Evolutionary conservation across 768 basidiomycete species (phyloP).

Genomic region (Dioszegia hungarica): DNA sequence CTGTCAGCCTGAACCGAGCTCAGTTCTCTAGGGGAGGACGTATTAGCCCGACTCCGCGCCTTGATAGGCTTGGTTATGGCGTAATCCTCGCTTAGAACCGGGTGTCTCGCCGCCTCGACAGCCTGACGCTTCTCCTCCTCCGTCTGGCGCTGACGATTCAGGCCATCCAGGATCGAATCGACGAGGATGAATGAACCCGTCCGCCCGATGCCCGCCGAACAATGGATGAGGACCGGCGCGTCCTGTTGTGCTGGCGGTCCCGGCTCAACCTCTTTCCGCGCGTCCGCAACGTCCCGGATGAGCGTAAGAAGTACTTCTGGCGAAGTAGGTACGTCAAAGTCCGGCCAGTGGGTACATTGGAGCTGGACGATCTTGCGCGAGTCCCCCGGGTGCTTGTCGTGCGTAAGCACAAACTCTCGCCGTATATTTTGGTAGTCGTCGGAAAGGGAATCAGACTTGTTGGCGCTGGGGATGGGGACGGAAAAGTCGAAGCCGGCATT

Average conservation of each 20-base stretch:
- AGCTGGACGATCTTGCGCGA: conserved; percentile 72
- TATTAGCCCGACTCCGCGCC: too few relatives aligned
- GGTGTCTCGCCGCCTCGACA: background rate
- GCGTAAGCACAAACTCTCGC: conserved; percentile 61
- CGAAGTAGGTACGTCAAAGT: conserved; percentile 88
- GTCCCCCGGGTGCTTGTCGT: conserved; percentile 59
- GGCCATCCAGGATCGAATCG: conserved; percentile 42
- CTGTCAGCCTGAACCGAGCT: too few relatives aligned
- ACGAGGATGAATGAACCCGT: conserved; percentile 91
- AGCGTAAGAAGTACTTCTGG: conserved; percentile 69
- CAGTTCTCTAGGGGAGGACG: too few relatives aligned
- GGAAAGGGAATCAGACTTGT: background rate
- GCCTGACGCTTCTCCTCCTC: background rate
- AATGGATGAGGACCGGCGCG: conserved; percentile 44
- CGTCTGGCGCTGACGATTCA: conserved; percentile 22
- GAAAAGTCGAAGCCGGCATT: conserved; percentile 53
- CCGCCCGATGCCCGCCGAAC: conserved; percentile 86
- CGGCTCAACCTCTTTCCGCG: conserved; percentile 23
- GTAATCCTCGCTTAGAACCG: too few relatives aligned
- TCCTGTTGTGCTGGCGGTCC: background rate
- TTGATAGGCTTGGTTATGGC: too few relatives aligned
- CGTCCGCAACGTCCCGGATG: conserved; percentile 63
- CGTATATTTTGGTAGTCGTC: conserved; percentile 45
- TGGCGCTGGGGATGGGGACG: conserved; percentile 28
- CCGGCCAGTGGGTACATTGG: conserved; percentile 93